Base-by-base conservation (phyloP, 345 rosid genomes). In the Citrus cavaleriei region DNA sequence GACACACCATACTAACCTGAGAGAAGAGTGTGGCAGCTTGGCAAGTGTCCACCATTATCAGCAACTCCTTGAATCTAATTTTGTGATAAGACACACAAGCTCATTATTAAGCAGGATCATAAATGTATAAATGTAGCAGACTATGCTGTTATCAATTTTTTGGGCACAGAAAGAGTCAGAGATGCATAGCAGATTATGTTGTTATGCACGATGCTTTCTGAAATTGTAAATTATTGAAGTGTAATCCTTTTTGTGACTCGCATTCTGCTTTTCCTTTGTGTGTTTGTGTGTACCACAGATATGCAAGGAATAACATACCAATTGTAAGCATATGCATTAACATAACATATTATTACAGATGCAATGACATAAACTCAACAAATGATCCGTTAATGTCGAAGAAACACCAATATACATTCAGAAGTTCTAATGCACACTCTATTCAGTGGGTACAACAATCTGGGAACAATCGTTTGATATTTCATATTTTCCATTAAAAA, bases 41-140 rank as follows among this genome's bases (percentile, higher is more conserved):
- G 83, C 99, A 96, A 80, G 98, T 96, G 82, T 96, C 99, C 86
- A 93, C 98, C 98, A 94, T 93, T 85, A 96, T 91, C 84, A 96
- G 82, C 87, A 96, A 84, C 89, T 96, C 99, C 92, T 96, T 96
- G 83, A 96, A 96, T 88, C 98, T 96, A 70, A 65, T 83, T 70
- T 79, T 71, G 65, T 38, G 76, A 75, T 78, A 82, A 65, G 10
- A 49, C 14, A 34, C 28, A 18, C 7, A 16, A 83, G 42, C 34
- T 64, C 78, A 72, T 59, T 66, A n/a, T 69, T 42, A 63, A 13
- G 61, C 12, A 40, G 79, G 19, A 77, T 68, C 21, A 70, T 32
- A 51, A 28, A 62, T n/a, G 74, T 7, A 70, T 32, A 63, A 28
- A 62, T 34, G 70, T 34, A 61, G 8, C 77, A 42, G 21, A 37